Evolutionary conservation across 371 early-diverging fungal species (phyloP).

Genomic region (Lichtheimia corymbifera): DNA sequence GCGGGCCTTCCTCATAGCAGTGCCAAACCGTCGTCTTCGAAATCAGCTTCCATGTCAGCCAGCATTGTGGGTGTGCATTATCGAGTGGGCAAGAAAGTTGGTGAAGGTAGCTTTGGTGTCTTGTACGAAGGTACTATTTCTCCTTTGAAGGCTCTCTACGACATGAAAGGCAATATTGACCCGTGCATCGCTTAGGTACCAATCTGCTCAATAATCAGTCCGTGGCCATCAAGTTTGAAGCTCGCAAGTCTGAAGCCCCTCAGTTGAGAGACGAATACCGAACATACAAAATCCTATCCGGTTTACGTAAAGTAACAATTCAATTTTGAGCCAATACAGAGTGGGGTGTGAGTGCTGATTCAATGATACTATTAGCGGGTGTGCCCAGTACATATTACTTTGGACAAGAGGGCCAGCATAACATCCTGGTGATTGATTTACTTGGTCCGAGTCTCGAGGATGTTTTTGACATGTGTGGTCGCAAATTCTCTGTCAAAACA

Average conservation of each 20-base stretch:
- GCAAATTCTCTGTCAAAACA: constrained; percentile 91
- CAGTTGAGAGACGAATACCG: constrained; percentile 87
- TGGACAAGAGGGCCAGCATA: constrained; percentile 95
- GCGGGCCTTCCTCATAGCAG: constrained; percentile 1
- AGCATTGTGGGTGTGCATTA: constrained; percentile 92
- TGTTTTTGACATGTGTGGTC: constrained; percentile 92
- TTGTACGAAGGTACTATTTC: constrained; percentile 88
- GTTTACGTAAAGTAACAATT: constrained; percentile 56
- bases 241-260: constrained; percentile 84
- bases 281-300: constrained; percentile 77
- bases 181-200: constrained; percentile 18
- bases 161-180: background rate
- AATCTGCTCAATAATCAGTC: constrained; percentile 71
- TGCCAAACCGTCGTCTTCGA: constrained; percentile 3
- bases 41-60: constrained; percentile 16
- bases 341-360: background rate
- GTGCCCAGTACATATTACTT: constrained; percentile 92
- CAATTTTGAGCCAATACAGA: constrained; percentile 58
- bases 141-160: background rate
- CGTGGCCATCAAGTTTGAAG: constrained; percentile 88
- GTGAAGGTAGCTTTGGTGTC: constrained; percentile 96
- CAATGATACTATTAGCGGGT: constrained; percentile 54
- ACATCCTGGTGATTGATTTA: constrained; percentile 95
- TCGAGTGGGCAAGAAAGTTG: constrained; percentile 92
- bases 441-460: constrained; percentile 97